Conservation (phyloP, 257 asterid species). For the Asclepias syriaca region DNA sequence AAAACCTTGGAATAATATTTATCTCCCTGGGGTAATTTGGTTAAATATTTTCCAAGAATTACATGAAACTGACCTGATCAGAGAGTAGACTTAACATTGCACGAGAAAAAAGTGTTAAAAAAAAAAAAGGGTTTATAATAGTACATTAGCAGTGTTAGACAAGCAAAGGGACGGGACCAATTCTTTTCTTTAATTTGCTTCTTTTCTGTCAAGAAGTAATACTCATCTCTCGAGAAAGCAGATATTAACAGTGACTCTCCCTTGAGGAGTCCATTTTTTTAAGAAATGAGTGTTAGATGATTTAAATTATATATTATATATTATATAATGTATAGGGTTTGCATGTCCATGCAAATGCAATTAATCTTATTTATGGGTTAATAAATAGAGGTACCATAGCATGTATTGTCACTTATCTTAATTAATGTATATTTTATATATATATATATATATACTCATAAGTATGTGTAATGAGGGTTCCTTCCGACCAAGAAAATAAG, state of each 20-base stretch:
- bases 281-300: no score
- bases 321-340: no score
- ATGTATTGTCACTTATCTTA: no score
- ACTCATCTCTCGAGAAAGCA: not conserved
- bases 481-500: constrained; percentile 2
- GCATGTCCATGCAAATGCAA: no score
- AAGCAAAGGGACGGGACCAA: constrained; percentile 2
- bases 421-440: no score
- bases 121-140: not conserved
- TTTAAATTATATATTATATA: no score
- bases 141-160: not conserved
- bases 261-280: not conserved
- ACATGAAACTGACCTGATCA: not conserved
- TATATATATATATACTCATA: no score
- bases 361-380: no score
- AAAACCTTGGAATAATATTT: not conserved
- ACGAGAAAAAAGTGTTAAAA: not conserved
- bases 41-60: not conserved
- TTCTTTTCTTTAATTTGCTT: not conserved
- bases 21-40: not conserved
- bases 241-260: not conserved
- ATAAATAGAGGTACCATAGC: no score
- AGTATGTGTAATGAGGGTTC: not conserved
- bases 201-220: not conserved
- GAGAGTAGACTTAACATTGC: constrained; percentile 1